Evolutionary conservation across 2,329 filamentous ascomycete species (phyloP), one percentile per base, ranked within the genome.

Genomic region (Didymella glomerata): DNA sequence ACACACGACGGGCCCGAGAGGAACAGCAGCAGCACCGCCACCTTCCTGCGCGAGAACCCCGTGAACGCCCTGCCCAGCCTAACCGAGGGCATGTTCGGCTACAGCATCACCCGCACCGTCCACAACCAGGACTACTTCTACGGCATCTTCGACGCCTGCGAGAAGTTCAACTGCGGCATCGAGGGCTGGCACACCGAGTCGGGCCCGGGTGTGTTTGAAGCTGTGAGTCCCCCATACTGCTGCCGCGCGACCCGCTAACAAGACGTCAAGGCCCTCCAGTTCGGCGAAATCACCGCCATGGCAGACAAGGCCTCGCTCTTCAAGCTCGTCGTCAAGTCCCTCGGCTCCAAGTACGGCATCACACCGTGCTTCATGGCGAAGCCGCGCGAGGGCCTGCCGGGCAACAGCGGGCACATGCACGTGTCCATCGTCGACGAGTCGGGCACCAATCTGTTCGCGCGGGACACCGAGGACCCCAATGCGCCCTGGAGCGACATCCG

Each of bases 331-430:
- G 93, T 97, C 65, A 97, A 97, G 80, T 93, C 92, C 10, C 86
- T 97, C 38, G 92, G 91, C 44, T 90, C 88, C 56, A 90, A 92
- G 73, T 91, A 93, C 75, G 92, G 92, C 66, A 96, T 99, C 73
- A 97, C 92, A 0, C 95, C 95, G 0, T 96, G 92, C 78, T 99
- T 99, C 82, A 99, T 99, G 95, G 95, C 95, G 16, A 99, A 99
- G 79, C 95, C 95, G 2, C 88, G 91, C 66, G 86, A 96, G 70
- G 93, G 93, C 0, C 82, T 98, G 0, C 95, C 95, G 0, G 95
- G 95, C 46, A 98, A 98, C 81, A 95, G 90, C 63, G 95, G 95
- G 1, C 95, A 99, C 76, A 94, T 97, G 84, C 95, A 99, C 77
- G 84, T 98, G 62, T 98, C 94, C 0, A 82, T 99, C 10, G 88